Base-by-base conservation (phyloP, 495 filamentous ascomycete genomes). In the Astrothelium subdiscretum region DNA sequence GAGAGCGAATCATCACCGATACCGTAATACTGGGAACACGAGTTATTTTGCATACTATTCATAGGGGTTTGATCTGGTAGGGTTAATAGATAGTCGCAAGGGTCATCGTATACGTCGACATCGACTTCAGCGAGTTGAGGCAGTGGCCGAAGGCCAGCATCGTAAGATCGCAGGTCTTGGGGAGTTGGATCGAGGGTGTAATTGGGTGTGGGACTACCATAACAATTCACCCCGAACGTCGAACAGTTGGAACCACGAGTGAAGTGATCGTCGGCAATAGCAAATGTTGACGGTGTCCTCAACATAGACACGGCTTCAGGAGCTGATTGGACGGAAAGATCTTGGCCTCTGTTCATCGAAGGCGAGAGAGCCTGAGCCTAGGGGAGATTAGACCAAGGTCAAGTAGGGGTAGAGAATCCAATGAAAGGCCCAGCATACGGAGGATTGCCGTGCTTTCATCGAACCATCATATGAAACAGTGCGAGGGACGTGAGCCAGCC, bases 361-460 rank as follows among this genome's bases (percentile, higher is more conserved):
- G 18, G 43, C 57, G 48, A 44, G 48, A 57, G 24, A 27, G n/a
- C 31, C n/a, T 15, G 60, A 42, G 22, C 20, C 60, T 62, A 57
- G 13, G 22, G 52, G 10, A 52, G n/a, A 44, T 62, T 57, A 62
- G 60, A 57, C 22, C 43, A 42, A 4, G 57, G 12, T n/a, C 15
- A 13, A 2, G 13, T 18, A 15, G 11, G 11, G 42, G 31, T 12
- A 51, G n/a, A 11, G 35, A 61, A 20, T 4, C 35, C 35, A 61
- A 62, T 8, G n/a, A 62, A 32, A 57, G 11, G 31, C 22, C 44
- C 44, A 35, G 57, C 57, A 22, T 62, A 62, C 60, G 44, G 48
- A 62, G 11, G n/a, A 6, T 13, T 35, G 43, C 5, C 31, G 31
- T 3, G 1, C 31, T 10, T 20, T 22, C 44, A 29, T 31, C n/a